These are phyloP conservation scores for Colletotrichum salicis DNA, from an alignment of 2,329 filamentous ascomycete species.

Conservation along the genomic window DNA sequence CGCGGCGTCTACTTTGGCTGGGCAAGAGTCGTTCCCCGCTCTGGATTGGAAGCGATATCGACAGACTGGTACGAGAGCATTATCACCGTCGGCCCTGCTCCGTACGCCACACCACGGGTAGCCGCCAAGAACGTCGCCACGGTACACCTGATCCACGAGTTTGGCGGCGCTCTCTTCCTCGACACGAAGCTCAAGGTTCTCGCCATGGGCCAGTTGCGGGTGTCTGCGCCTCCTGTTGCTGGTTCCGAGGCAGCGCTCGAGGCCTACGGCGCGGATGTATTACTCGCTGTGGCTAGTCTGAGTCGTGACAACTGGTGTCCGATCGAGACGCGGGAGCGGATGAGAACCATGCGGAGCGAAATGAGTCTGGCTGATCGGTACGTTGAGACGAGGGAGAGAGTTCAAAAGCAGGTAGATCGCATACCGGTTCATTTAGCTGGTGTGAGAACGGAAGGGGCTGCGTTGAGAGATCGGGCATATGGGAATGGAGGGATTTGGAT, in stretches of 20 bases:
- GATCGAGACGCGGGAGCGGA: constrained; percentile 49
- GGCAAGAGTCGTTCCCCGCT: constrained; percentile 57
- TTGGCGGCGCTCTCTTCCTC: constrained; percentile 54
- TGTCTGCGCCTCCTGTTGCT: constrained; percentile 34
- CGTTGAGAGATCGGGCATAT: constrained; percentile 59
- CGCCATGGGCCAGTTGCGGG: constrained; percentile 69
- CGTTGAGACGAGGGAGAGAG: constrained; percentile 57
- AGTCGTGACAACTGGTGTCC: constrained; percentile 58
- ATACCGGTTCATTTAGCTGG: constrained; percentile 69
- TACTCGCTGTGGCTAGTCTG: constrained; percentile 57
- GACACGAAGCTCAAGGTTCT: constrained; percentile 61
- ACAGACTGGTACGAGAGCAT: constrained; percentile 68
- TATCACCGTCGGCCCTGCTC: constrained; percentile 64
- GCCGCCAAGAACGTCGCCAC: constrained; percentile 61
- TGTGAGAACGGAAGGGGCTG: constrained; percentile 61
- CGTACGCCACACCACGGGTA: constrained; percentile 56
- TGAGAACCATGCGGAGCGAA: constrained; percentile 51
- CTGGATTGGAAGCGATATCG: constrained; percentile 46
- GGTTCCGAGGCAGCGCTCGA: constrained; percentile 40
- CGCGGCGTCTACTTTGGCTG: constrained; percentile 74
- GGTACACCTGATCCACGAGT: constrained; percentile 65
- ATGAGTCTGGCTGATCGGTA: constrained; percentile 57
- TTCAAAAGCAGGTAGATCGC: constrained; percentile 66
- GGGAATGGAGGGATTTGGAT: constrained; percentile 64
- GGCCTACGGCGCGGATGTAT: constrained; percentile 52